phyloP scores from a whole-genome alignment of 768 basidiomycete species.

The Phlebiopsis flavidoalba region DNA sequence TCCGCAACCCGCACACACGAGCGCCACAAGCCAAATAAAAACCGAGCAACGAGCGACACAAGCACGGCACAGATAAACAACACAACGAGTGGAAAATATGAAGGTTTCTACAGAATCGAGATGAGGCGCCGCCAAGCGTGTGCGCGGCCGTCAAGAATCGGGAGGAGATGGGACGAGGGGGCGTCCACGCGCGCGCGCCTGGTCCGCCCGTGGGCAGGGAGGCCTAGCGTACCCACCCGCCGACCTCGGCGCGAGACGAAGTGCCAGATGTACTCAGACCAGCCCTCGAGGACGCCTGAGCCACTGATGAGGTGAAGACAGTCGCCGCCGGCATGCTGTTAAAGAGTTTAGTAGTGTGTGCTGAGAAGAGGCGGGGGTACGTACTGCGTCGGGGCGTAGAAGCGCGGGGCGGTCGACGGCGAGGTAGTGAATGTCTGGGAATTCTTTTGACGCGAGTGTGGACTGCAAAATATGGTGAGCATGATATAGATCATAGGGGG shows the following conservation, averaged over 20 bases:
- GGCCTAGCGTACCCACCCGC: background rate
- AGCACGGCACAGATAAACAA: too few relatives aligned
- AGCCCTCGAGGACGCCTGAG: slow-evolving; percentile 44
- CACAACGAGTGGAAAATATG: too few relatives aligned
- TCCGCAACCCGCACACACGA: too few relatives aligned
- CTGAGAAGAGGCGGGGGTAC: slow-evolving; percentile 21
- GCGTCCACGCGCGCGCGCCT: background rate
- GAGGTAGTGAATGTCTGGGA: slow-evolving; percentile 53
- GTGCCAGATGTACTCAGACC: slow-evolving; percentile 50
- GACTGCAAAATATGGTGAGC: slow-evolving; percentile 25
- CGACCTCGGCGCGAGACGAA: slow-evolving; percentile 36
- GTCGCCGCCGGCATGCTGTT: slow-evolving; percentile 37
- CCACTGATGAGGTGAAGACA: slow-evolving; percentile 45
- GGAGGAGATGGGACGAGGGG: background rate
- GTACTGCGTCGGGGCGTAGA: slow-evolving; percentile 60
- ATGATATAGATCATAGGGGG: background rate
- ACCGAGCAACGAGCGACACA: too few relatives aligned
- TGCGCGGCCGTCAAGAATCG: too few relatives aligned
- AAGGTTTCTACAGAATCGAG: too few relatives aligned
- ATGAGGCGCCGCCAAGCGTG: too few relatives aligned
- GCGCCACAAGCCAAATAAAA: too few relatives aligned
- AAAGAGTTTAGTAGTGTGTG: background rate
- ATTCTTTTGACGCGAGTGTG: slow-evolving; percentile 36
- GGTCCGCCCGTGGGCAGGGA: background rate
- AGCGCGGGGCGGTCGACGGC: slow-evolving; percentile 57